A percentile compares a stretch with the other conserved stretches of the same genome.
phyloP scores from a whole-genome alignment of 2,329 filamentous ascomycete species.

The Colletotrichum endophyticum region DNA sequence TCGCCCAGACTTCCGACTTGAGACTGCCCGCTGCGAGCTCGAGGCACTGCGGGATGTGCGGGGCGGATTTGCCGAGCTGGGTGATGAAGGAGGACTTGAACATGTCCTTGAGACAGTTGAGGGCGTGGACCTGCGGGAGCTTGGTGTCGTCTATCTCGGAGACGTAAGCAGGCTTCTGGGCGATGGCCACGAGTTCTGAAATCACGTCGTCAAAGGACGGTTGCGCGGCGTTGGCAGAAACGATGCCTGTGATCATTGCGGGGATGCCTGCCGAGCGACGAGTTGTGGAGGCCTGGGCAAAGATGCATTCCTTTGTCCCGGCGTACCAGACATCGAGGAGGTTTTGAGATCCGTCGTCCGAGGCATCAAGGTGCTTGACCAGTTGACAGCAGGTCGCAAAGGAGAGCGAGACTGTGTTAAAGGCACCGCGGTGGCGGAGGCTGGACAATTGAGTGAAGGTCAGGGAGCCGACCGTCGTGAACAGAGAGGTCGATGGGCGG shows the following conservation, averaged over 20 bases:
- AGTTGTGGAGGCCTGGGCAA: conserved; percentile 80
- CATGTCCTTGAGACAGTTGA: conserved; percentile 92
- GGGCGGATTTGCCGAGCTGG: conserved; percentile 74
- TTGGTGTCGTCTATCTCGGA: conserved; percentile 67
- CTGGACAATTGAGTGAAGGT: conserved; percentile 84
- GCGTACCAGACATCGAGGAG: conserved; percentile 75
- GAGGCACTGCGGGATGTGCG: conserved; percentile 74
- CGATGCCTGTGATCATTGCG: conserved; percentile 80
- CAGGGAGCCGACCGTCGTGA: conserved; percentile 71
- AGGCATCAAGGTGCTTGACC: conserved; percentile 50
- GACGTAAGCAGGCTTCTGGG: conserved; percentile 55
- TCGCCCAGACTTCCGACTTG: conserved; percentile 86
- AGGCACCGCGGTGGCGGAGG: conserved; percentile 88
- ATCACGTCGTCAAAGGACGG: conserved; percentile 72
- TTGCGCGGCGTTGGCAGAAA: conserved; percentile 66
- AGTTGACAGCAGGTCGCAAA: conserved; percentile 81
- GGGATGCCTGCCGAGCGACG: conserved; percentile 92
- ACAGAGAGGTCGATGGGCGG: conserved; percentile 56
- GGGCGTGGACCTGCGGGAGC: conserved; percentile 89
- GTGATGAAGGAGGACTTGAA: conserved; percentile 84
- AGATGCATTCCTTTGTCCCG: conserved; percentile 73
- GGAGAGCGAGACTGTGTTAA: conserved; percentile 89
- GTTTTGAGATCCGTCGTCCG: conserved; percentile 34
- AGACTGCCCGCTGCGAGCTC: conserved; percentile 82
- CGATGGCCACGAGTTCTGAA: conserved; percentile 63